Conservation (phyloP, 208 protist species). For the Acanthamoeba healyi region DNA sequence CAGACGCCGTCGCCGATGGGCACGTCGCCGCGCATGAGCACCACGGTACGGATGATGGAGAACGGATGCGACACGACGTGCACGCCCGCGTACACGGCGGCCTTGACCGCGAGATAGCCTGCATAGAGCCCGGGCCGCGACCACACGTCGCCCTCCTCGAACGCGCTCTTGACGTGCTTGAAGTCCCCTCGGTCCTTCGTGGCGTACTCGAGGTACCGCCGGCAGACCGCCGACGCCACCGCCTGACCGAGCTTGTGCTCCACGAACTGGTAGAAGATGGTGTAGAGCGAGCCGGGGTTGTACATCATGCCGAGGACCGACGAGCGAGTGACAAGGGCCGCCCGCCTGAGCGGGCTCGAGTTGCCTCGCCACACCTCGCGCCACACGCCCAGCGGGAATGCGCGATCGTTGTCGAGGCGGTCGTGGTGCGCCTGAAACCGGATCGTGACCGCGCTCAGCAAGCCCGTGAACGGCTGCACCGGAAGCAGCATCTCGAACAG, state of each 20-base stretch:
- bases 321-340: no score
- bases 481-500: constrained; percentile 36
- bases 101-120: constrained; percentile 29
- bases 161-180: neutral
- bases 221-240: neutral
- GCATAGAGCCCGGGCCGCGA: constrained; percentile 8
- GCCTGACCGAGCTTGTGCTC: neutral
- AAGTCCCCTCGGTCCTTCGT: neutral
- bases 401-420: neutral
- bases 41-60: constrained; percentile 15
- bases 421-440: constrained; percentile 18
- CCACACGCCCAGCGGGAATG: neutral
- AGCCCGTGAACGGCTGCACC: constrained; percentile 13
- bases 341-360: neutral
- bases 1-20: neutral
- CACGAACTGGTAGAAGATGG: neutral
- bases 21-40: neutral
- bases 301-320: neutral
- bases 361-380: constrained; percentile 32
- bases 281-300: neutral
- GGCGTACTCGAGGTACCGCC: neutral
- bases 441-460: neutral
- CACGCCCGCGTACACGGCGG: neutral
- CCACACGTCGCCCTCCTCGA: neutral
- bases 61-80: neutral